phyloP scores from a whole-genome alignment of 768 basidiomycete species.

The Obba rivulosa region DNA sequence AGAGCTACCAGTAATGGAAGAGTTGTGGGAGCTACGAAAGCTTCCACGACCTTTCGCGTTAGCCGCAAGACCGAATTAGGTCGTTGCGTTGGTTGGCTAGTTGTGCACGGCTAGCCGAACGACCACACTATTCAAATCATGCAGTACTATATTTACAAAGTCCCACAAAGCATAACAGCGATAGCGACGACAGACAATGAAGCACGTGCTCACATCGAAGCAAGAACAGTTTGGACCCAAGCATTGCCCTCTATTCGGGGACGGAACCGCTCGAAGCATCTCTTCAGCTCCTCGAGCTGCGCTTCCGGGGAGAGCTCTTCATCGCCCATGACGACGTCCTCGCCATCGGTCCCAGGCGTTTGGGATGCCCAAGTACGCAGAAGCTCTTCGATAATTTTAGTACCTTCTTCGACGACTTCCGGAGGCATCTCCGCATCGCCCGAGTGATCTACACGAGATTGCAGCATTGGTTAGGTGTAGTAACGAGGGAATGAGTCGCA shows the following conservation, averaged over 20 bases:
- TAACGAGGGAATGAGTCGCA: not conserved
- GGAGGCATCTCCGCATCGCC: slow-evolving; percentile 42
- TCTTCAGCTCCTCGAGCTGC: slow-evolving; percentile 45
- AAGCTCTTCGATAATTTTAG: slow-evolving; percentile 74
- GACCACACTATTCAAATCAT: no score
- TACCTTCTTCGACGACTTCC: slow-evolving; percentile 71
- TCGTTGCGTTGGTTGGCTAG: no score
- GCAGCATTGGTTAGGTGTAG: slow-evolving; percentile 9
- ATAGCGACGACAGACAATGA: not conserved
- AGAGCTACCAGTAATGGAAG: slow-evolving; percentile 5
- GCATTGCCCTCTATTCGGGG: slow-evolving; percentile 69
- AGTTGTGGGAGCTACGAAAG: no score
- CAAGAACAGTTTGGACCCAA: slow-evolving; percentile 67
- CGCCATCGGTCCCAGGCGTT: slow-evolving; percentile 30
- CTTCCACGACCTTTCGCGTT: no score
- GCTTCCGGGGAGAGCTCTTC: slow-evolving; percentile 26
- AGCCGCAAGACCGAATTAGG: no score
- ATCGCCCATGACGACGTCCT: slow-evolving; percentile 50
- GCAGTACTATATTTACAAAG: no score
- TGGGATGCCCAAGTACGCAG: slow-evolving; percentile 59
- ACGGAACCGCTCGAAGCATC: slow-evolving; percentile 59
- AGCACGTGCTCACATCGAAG: slow-evolving; percentile 10
- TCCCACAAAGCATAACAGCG: not conserved
- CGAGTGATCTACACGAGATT: slow-evolving; percentile 24
- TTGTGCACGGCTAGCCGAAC: no score